Conservation (phyloP, 805 yeast genomes). For the Metschnikowia picachoensis region DNA sequence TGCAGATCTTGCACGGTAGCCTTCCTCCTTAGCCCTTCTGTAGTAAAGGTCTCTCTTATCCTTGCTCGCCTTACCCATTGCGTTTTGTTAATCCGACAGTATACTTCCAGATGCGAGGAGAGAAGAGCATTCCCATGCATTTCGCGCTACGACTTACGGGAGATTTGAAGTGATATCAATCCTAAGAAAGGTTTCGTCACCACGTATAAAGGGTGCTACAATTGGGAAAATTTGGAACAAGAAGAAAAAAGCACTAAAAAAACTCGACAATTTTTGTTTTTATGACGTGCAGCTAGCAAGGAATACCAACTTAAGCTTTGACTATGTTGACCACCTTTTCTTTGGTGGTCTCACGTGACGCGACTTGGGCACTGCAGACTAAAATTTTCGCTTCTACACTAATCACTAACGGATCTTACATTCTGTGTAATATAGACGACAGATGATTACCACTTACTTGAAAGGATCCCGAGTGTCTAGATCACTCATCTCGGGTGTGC, state of each 20-base stretch:
- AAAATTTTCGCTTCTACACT: not conserved
- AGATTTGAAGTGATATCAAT: too few species aligned
- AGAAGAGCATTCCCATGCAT: not conserved
- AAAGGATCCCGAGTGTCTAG: conserved; percentile 6
- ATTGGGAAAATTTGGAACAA: too few species aligned
- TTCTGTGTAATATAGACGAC: not conserved
- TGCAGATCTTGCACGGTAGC: conserved; percentile 97
- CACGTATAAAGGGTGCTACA: too few species aligned
- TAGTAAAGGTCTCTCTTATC: conserved; percentile 92
- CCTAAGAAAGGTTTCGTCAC: too few species aligned
- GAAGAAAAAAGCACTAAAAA: too few species aligned
- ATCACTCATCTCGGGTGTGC: conserved; percentile 4
- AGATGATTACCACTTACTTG: conserved; percentile 8
- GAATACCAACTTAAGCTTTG: too few species aligned
- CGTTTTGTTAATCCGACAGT: not conserved
- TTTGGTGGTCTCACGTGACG: conserved; percentile 4
- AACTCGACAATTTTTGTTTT: too few species aligned
- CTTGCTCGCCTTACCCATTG: conserved; percentile 84
- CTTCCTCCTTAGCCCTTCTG: conserved; percentile 93
- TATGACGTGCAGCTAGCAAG: too few species aligned
- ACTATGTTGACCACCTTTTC: too few species aligned
- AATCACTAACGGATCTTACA: not conserved
- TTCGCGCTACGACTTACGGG: not conserved
- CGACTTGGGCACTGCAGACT: conserved; percentile 4
- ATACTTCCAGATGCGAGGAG: conserved; percentile 4